These are phyloP conservation scores for Diversispora eburnea DNA, from an alignment of 192 early-diverging fungal species.

Conservation along the genomic window DNA sequence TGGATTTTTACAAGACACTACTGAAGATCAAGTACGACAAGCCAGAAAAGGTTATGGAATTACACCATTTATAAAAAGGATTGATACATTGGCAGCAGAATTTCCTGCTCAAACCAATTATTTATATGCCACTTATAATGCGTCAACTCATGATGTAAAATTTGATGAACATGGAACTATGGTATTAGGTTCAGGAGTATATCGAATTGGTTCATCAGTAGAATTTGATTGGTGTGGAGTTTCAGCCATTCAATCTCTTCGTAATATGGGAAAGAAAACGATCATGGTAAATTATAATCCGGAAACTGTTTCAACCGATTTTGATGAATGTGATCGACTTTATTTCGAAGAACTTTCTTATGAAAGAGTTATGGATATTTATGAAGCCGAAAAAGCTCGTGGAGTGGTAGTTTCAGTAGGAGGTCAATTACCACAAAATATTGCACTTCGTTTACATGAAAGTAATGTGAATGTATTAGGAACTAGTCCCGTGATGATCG, in stretches of 20 bases:
- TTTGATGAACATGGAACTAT: constrained; percentile 95
- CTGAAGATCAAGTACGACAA: constrained; percentile 88
- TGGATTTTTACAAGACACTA: constrained; percentile 55
- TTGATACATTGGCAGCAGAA: constrained; percentile 98
- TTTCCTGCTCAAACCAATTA: constrained; percentile 99
- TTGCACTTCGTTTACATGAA: constrained; percentile 85
- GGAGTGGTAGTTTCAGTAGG: constrained; percentile 95
- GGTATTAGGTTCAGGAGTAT: constrained; percentile 97
- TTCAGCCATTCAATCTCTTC: constrained; percentile 90
- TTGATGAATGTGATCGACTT: constrained; percentile 94
- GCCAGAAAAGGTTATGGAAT: constrained; percentile 74
- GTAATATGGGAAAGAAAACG: constrained; percentile 83
- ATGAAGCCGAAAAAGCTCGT: constrained; percentile 80
- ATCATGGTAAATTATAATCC: constrained; percentile 99
- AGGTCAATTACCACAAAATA: constrained; percentile 98
- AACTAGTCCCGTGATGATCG: constrained; percentile 95
- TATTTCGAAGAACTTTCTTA: constrained; percentile 96
- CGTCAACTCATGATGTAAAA: constrained; percentile 82
- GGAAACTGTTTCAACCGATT: constrained; percentile 99
- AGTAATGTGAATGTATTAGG: constrained; percentile 93
- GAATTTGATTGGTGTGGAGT: constrained; percentile 99
- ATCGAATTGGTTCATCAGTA: constrained; percentile 97
- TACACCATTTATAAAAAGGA: constrained; percentile 95
- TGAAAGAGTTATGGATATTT: constrained; percentile 96
- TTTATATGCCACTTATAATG: constrained; percentile 97